Conservation (phyloP, 768 basidiomycete genomes). For the Scleroderma bovista region DNA sequence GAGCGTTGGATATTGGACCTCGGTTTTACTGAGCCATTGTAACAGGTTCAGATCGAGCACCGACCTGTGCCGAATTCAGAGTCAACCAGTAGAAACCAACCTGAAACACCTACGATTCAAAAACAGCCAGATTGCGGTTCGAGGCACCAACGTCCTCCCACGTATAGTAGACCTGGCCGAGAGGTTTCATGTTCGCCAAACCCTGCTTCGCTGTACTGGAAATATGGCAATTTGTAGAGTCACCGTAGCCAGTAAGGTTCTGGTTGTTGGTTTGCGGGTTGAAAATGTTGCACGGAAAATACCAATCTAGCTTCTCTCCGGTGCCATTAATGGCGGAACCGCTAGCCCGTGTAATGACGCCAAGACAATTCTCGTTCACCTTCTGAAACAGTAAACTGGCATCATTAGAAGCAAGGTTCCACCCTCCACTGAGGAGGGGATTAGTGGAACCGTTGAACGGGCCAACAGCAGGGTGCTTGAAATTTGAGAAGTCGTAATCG, state of each 20-base stretch:
- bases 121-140: conserved; percentile 84
- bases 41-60: conserved; percentile 90
- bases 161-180: conserved; percentile 89
- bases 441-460: conserved; percentile 77
- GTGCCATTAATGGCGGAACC: conserved; percentile 67
- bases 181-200: conserved; percentile 45
- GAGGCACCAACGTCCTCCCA: conserved; percentile 79
- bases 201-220: conserved; percentile 44
- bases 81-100: conserved; percentile 2
- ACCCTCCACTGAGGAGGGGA: conserved; percentile 74
- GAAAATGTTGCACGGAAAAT: conserved; percentile 95
- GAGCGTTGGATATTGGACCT: conserved; percentile 77
- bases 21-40: conserved; percentile 73
- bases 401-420: conserved; percentile 81
- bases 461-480: conserved; percentile 71
- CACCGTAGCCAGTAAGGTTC: conserved; percentile 68
- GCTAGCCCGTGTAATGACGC: conserved; percentile 64
- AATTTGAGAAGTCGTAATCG: conserved; percentile 86
- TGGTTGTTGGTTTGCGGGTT: conserved; percentile 60
- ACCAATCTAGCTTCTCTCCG: conserved; percentile 75
- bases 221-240: conserved; percentile 68
- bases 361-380: conserved; percentile 76
- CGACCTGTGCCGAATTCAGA: conserved; percentile 37
- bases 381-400: conserved; percentile 95
- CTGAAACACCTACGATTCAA: conserved; percentile 67